These are phyloP conservation scores for Vitis labrusca DNA, from an alignment of 164 flowering plant genomes.

Conservation along the genomic window DNA sequence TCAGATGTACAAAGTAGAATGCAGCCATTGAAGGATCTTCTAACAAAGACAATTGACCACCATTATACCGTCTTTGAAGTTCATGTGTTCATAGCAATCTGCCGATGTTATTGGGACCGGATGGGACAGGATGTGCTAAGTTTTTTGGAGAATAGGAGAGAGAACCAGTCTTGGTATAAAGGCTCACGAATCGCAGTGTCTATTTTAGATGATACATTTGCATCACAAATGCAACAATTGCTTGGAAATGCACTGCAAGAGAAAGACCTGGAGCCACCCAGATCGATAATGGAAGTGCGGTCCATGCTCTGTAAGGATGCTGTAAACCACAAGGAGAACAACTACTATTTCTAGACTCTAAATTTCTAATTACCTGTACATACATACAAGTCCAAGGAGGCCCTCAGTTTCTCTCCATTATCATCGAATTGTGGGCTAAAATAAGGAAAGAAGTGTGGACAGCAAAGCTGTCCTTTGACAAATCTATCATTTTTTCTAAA, in stretches of 20 bases:
- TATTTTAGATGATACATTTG: slow-evolving; percentile 76
- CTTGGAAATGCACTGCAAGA: slow-evolving; percentile 74
- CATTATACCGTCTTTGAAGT: slow-evolving; percentile 68
- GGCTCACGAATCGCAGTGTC: slow-evolving; percentile 71
- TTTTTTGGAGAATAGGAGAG: slow-evolving; percentile 87
- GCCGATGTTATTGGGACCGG: slow-evolving; percentile 89
- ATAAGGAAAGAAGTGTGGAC: no score
- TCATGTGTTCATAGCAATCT: slow-evolving; percentile 71
- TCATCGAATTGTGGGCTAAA: no score
- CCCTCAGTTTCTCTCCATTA: no score
- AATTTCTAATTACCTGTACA: no score
- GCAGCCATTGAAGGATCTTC: slow-evolving; percentile 81
- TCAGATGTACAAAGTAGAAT: slow-evolving; percentile 72
- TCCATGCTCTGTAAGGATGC: slow-evolving; percentile 87
- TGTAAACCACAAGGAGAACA: slow-evolving; percentile 48
- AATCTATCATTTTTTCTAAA: no score
- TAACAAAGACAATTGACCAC: slow-evolving; percentile 63
- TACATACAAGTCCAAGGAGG: no score
- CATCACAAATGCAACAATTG: slow-evolving; percentile 84
- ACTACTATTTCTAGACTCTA: slow-evolving; percentile 39
- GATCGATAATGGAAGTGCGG: slow-evolving; percentile 81
- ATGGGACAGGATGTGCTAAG: slow-evolving; percentile 92
- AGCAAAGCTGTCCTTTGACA: no score
- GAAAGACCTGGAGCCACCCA: slow-evolving; percentile 85
- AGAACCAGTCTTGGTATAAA: slow-evolving; percentile 82